Evolutionary conservation across 108 stramenopile genomes (phyloP), one percentile per base, ranked within the genome.

Genomic region (Discostella stelligeroides): DNA sequence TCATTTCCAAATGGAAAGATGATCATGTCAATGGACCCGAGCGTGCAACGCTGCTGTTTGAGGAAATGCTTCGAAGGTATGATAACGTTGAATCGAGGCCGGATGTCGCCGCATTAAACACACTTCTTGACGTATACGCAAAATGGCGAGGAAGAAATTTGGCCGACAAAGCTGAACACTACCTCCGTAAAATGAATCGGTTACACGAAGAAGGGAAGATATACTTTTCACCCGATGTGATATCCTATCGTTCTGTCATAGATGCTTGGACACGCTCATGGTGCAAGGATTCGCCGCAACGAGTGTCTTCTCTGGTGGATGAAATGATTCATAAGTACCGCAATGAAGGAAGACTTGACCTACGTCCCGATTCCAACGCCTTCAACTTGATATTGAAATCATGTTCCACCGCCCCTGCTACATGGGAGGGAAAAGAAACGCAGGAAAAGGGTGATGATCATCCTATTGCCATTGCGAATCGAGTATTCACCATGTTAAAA

Each of bases 381-480:
- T 56, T 71, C 51, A 68, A 79, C 53, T 61, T 79, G 65, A 58
- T 79, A 38, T 53, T 79, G n/a, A 79, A 79, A 57, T 70, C 77
- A 46, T 79, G 77, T 59, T 29, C 43, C 1, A 46, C 34, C 3
- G 69, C 70, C 34, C 64, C 77, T n/a, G 59, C 45, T n/a, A 58
- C 37, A 17, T 79, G 77, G 77, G 37, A 55, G 34, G 14, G 42
- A 14, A 42, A 40, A 7, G 58, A 55, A 12, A 54, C 10, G 14
- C 11, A 23, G 13, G 67, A 38, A 27, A 66, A 65, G 21, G 58
- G 51, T 30, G 60, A 59, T 30, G 60, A 59, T 40, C 57, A 71
- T 38, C 68, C 70, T 3, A 71, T 79, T 20, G 48, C 63, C 1
- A 79, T 79, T 46, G 77, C 77, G 28, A 79, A 79, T 48, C 64